Evolutionary conservation across 306 rosid species (phyloP), one percentile per base, ranked within the genome.

Genomic region (Cucurbita maxima): DNA sequence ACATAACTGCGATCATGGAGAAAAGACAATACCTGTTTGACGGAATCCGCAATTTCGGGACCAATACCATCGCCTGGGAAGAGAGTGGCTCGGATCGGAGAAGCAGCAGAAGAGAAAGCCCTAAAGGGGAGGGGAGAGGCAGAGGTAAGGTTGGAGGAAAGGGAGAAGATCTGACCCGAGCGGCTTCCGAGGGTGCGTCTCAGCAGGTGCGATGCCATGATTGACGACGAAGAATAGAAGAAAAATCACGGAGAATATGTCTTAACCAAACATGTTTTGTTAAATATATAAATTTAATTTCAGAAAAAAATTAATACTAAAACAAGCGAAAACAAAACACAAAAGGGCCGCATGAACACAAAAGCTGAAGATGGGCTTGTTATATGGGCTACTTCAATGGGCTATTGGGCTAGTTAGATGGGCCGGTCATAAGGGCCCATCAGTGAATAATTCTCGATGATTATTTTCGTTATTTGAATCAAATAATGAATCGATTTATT

Each of bases 21-120:
- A 41, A 13, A 54, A 11, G 45, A 58, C 70, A 63, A 73, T 55
- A 93, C 97, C 97, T 93, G 82, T 78, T 90, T 93, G 81, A 93
- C 97, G 80, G 98, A 88, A 38, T 90, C 92, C 53, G 98, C 80
- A 81, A 93, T 93, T 88, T 95, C 97, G 58, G 98, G 98, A 41
- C 98, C 98, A 54, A 93, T 93, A 40, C 98, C 98, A 78, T 93
- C 98, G 72, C 98, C 97, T 73, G 97, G 98, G 78, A 93, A 91
- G 75, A 95, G 99, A 64, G 99, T 95, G 79, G 92, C 99, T 0
- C 83, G 87, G 87, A 95, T 95, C 82, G 89, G 84, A 58, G 84
- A 58, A 53, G 95, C 48, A 8, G 67, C 72, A 30, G 97, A 87
- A n/a, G 92, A 90, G 85, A 90, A 90, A 43, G 73, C 18, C 80